Evolutionary conservation across 139 green algal species (phyloP), one percentile per base, ranked within the genome.

Genomic region (Dunaliella primolecta): DNA sequence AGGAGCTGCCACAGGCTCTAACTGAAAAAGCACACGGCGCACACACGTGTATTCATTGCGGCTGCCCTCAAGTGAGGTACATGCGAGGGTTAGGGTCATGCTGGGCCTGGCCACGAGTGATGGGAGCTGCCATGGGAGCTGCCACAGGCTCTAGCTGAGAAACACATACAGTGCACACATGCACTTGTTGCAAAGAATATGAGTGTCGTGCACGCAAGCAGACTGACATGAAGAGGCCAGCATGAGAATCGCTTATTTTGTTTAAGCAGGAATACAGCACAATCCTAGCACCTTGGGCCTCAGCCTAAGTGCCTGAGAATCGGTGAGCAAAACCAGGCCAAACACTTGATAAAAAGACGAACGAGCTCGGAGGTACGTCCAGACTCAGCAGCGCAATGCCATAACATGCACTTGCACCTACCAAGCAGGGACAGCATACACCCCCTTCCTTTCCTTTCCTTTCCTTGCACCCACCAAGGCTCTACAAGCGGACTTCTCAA

Each of bases 31-130:
- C 27, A 25, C 30, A 1, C 75, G 27, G n/a, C 57, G 64, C 34
- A 80, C 1, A 30, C n/a, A 55, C n/a, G 25, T 32, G n/a, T 2
- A 83, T 31, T 98, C 95, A 15, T 89, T 89, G 27, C 96, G 87
- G 23, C 93, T 93, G 25, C 95, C 95, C 84, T 97, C 96, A 29
- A 98, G 87, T 0, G 87, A 93, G 7, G 91, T 91, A 84, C 91
- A 96, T 0, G 91, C 96, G 23, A 90, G 93, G 27, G 90, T 90
- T 30, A 97, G 36, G 20, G 91, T 83, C 86, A 90, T 92, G 33
- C 83, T 70, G 3, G 85, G 0, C 90, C 88, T 11, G 30, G 21
- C 88, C 86, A 90, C 23, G 74, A 79, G 30, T 81, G 35, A 15
- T 64, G 15, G 27, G 27, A 83, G 75, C 0, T 57, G n/a, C 38